These are phyloP conservation scores for Ballota nigra DNA, from an alignment of 257 asterid species.

Conservation along the genomic window DNA sequence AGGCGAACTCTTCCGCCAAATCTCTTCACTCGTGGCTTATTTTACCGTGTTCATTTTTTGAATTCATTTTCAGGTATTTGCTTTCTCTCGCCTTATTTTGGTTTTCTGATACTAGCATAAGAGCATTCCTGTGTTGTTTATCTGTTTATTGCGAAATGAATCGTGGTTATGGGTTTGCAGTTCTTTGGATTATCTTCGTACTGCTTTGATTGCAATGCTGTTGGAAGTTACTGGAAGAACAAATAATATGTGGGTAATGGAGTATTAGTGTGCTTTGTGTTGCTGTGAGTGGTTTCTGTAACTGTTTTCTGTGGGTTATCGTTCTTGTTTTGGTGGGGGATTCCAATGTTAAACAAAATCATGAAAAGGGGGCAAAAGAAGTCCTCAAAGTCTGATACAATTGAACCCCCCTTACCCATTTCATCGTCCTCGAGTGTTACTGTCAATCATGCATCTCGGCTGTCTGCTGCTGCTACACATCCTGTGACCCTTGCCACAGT, in stretches of 20 bases:
- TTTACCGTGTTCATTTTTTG: background rate
- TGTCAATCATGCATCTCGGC: slow-evolving; percentile 48
- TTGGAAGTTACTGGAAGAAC: slow-evolving; percentile 24
- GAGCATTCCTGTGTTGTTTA: background rate
- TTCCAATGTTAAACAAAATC: slow-evolving; percentile 55
- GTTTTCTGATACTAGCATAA: background rate
- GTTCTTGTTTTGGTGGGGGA: slow-evolving; percentile 10
- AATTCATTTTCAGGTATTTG: slow-evolving; percentile 23
- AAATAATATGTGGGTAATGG: slow-evolving; percentile 16
- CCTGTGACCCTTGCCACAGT: slow-evolving; percentile 49
- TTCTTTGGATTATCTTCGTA: background rate
- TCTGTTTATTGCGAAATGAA: background rate
- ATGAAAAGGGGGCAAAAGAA: slow-evolving; percentile 61
- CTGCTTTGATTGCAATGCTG: slow-evolving; percentile 27
- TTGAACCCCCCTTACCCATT: slow-evolving; percentile 48
- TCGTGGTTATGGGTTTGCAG: slow-evolving; percentile 25
- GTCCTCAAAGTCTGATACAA: slow-evolving; percentile 50
- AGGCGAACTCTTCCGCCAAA: background rate
- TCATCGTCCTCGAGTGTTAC: slow-evolving; percentile 39
- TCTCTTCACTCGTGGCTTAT: slow-evolving; percentile 4
- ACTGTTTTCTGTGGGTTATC: background rate
- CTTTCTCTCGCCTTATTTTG: background rate
- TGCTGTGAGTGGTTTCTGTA: slow-evolving; percentile 12
- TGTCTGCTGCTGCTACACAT: slow-evolving; percentile 37
- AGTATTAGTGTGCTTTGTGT: slow-evolving; percentile 18